Evolutionary conservation across 176 grass and related monocot species (phyloP), one percentile per base, ranked within the genome.

Genomic region (Luzula sylvatica): DNA sequence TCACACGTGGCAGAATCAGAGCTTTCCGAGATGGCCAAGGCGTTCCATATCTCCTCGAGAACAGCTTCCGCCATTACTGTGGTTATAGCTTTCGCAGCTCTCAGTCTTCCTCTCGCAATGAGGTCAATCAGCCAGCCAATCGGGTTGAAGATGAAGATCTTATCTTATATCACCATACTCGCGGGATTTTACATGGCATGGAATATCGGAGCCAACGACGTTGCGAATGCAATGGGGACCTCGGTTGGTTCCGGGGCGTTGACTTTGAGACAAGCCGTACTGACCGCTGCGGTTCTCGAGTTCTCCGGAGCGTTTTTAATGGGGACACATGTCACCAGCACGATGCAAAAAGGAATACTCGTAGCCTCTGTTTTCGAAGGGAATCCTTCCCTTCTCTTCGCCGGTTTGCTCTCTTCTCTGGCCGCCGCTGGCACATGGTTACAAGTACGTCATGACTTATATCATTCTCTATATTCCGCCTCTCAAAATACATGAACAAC

Each of bases 291-390:
- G 0, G 81, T 98, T 22, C 81, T 98, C 45, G 92, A 98, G 81
- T 98, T 98, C 59, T 79, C 85, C 0, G 92, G 92, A 4, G 92
- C 85, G 2, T 90, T 98, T 64, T 84, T 90, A 51, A 98, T 98
- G 92, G 92, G 92, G 5, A 86, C 85, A 12, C 92, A 98, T 73
- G 92, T 98, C 53, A 90, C 85, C 65, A 83, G 54, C 75, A 98
- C 92, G 55, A 98, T 98, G 92, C 92, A 98, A 73, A 98, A 87
- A 63, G 92, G 92, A 20, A 98, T 98, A 60, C 81, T 98, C 7
- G 65, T 82, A 11, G 75, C 78, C 2, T 90, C 92, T 47, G 85
- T 71, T 7, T 98, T 98, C 70, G 81, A 90, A 64, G 85, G 81
- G 39, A 98, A 86, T 60, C 81, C 89, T 27, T 68, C 81, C 26